Evolutionary conservation across 1,139 yeast genomes (phyloP), one percentile per base, ranked within the genome.

Genomic region (Nematodospora anomalae): DNA sequence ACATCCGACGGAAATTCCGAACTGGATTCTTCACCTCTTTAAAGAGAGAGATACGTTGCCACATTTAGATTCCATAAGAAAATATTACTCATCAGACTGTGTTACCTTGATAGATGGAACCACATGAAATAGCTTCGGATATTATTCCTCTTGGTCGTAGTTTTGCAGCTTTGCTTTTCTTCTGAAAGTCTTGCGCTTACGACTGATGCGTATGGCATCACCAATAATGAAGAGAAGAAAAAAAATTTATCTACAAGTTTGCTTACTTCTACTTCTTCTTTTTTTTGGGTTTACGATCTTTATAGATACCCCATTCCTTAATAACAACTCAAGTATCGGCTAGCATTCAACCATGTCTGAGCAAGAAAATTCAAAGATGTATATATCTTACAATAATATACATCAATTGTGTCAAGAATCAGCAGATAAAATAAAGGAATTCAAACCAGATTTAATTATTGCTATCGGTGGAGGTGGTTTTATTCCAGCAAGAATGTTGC

Each of bases 401-500:
- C 97, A 90, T 70, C 94, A 90, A 68, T 76, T 89, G 49, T 90
- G 97, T 62, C 95, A 89, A 65, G 82, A 83, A 57, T 74, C 83
- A 18, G 95, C 97, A 14, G 79, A 71, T 42, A 73, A 74, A 46
- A 79, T 89, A 55, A 76, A 84, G 60, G 72, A 69, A 32, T 81
- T 77, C 61, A 77, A 82, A 54, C 96, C 96, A 20, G 92, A 86
- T 62, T 72, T 88, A 48, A 88, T 90, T 64, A 82, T 90, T 44
- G 97, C 97, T 51, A 87, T 90, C 54, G 79, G 85, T 54, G 96
- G 96, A 45, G 96, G 97, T 53, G 97, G 97, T 4, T 85, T 90
- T 63, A 90, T 90, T 44, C 97, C 97, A 12, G 97, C 97, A 20
- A 79, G 97, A 59, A 90, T 90, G 67, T 76, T 90, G 53, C 79